These are phyloP conservation scores for Ophiocordyceps sinensis DNA, from an alignment of 2,329 filamentous ascomycete species.

Conservation along the genomic window DNA sequence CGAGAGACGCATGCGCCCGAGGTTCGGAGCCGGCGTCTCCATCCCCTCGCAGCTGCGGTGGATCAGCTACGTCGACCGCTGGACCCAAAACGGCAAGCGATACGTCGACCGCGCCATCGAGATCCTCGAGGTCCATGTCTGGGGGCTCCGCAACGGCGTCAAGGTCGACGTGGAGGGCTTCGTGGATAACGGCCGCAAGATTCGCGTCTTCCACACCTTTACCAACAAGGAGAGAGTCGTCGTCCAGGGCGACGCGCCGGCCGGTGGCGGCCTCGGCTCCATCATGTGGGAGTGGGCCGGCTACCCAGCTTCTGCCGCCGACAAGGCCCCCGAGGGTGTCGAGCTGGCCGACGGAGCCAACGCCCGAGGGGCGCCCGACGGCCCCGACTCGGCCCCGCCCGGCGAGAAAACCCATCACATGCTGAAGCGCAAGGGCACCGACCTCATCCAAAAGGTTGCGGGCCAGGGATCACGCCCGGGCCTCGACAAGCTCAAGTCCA, in stretches of 20 bases:
- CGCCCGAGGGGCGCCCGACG: not conserved
- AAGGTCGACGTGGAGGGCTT: constrained; percentile 78
- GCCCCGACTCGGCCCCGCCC: not conserved
- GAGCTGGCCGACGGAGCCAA: constrained; percentile 17
- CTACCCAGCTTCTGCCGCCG: constrained; percentile 13
- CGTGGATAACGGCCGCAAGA: constrained; percentile 75
- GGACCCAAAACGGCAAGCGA: constrained; percentile 58
- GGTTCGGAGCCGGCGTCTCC: constrained; percentile 78
- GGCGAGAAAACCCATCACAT: constrained; percentile 6
- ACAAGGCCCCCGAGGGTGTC: constrained; percentile 22
- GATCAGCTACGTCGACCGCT: constrained; percentile 77
- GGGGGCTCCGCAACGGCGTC: constrained; percentile 77
- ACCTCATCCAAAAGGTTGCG: constrained; percentile 19
- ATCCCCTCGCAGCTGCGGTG: constrained; percentile 88
- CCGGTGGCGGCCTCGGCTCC: constrained; percentile 32
- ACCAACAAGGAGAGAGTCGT: constrained; percentile 55
- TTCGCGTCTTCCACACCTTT: constrained; percentile 75
- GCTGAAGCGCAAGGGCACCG: constrained; percentile 15
- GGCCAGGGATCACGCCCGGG: constrained; percentile 1
- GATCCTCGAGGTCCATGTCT: constrained; percentile 77
- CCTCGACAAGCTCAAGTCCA: constrained; percentile 9
- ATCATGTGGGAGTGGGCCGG: constrained; percentile 40
- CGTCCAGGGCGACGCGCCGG: constrained; percentile 41
- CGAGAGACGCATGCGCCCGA: constrained; percentile 72
- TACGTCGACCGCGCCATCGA: constrained; percentile 78